Percentiles rank a stretch among this genome's conserved stretches.
These are phyloP conservation scores for Saccharomyces hybrid DNA, from an alignment of 1,139 yeast genomes.

Conservation along the genomic window DNA sequence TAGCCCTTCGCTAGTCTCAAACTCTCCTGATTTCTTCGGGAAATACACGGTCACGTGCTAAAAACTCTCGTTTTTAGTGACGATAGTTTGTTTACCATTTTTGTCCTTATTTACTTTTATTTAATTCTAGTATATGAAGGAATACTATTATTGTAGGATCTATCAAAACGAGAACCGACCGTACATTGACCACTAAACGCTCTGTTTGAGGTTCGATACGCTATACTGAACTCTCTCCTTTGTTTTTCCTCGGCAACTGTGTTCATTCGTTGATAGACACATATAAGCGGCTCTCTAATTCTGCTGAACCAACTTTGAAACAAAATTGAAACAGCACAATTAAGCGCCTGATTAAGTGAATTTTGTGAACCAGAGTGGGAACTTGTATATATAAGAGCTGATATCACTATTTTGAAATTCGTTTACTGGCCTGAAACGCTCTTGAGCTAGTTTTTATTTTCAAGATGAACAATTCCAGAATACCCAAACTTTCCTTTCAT, in stretches of 20 bases:
- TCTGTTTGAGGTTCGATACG: not conserved
- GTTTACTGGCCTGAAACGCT: not conserved
- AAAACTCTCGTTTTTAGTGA: not conserved
- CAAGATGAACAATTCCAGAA: not conserved
- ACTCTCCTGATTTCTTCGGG: not conserved
- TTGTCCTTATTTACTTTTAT: not conserved
- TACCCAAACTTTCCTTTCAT: not conserved
- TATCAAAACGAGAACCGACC: not conserved
- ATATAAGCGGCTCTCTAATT: not conserved
- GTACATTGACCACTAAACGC: not conserved
- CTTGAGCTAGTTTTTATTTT: not conserved
- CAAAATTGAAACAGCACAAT: not conserved
- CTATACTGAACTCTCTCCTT: not conserved
- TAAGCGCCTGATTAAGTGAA: not conserved
- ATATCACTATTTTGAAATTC: not conserved
- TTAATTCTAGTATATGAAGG: not conserved
- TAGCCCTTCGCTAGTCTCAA: not conserved
- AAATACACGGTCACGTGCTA: not conserved
- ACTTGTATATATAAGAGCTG: not conserved
- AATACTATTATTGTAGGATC: not conserved
- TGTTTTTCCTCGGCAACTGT: not conserved
- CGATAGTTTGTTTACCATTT: not conserved
- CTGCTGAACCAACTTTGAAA: not conserved
- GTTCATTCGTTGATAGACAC: not conserved
- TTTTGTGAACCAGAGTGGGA: not conserved